Conservation (phyloP, 2,329 filamentous ascomycete genomes). For the Curvularia hawaiiensis region DNA sequence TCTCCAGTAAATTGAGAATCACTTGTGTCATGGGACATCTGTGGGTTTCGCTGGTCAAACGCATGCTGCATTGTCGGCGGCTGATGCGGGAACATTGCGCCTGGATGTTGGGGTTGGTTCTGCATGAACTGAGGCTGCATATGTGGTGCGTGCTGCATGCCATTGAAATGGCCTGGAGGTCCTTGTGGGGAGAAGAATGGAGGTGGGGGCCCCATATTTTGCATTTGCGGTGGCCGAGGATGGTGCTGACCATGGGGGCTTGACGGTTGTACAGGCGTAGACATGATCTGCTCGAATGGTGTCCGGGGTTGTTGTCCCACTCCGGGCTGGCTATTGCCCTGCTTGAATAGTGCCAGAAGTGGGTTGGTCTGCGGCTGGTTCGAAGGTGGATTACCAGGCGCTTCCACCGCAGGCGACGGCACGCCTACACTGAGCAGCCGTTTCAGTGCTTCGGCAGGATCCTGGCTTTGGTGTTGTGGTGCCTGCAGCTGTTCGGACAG, state of each 20-base stretch:
- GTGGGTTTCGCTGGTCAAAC: slow-evolving; percentile 20
- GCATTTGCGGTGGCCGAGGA: slow-evolving; percentile 58
- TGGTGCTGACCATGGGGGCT: slow-evolving; percentile 61
- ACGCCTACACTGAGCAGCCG: slow-evolving; percentile 54
- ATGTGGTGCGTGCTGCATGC: slow-evolving; percentile 27
- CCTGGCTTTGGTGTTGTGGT: slow-evolving; percentile 34
- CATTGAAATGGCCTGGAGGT: slow-evolving; percentile 30
- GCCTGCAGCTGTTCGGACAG: slow-evolving; percentile 31
- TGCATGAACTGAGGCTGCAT: slow-evolving; percentile 30
- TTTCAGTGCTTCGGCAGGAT: slow-evolving; percentile 60
- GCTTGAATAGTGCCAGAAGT: slow-evolving; percentile 61
- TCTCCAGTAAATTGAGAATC: slow-evolving; percentile 40
- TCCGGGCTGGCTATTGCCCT: slow-evolving; percentile 26
- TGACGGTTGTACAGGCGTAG: slow-evolving; percentile 58
- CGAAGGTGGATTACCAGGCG: slow-evolving; percentile 38
- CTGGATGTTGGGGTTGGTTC: slow-evolving; percentile 16
- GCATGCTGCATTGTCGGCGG: slow-evolving; percentile 31
- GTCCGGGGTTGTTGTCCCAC: slow-evolving; percentile 44
- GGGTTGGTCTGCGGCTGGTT: slow-evolving; percentile 46
- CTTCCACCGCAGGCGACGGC: slow-evolving; percentile 42
- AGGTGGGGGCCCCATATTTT: slow-evolving; percentile 56
- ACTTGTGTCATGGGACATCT: slow-evolving; percentile 28
- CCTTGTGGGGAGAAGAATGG: slow-evolving; percentile 52
- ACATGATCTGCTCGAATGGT: slow-evolving; percentile 60
- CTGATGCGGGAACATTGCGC: slow-evolving; percentile 17